Evolutionary conservation across 225 moss, liverwort and hornwort species (phyloP).

Genomic region (Lunularia cruciata): DNA sequence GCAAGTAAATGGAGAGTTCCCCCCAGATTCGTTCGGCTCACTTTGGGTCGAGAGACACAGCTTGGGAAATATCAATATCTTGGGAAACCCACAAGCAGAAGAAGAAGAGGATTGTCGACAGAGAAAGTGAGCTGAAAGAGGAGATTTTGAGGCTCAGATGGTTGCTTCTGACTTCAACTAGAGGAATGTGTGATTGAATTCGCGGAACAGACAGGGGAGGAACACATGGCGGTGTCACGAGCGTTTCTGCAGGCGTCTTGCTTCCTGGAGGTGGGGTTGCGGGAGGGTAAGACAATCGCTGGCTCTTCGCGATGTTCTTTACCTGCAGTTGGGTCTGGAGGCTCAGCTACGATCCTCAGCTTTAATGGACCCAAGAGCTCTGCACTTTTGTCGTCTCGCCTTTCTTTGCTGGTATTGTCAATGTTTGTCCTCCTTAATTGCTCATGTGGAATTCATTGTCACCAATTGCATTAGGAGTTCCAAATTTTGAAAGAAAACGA

Average conservation of each 20-base stretch:
- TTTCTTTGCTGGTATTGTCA: neutral
- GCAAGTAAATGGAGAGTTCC: too few species aligned
- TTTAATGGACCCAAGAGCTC: neutral
- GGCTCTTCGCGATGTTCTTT: neutral
- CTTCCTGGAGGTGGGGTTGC: neutral
- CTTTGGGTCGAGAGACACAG: too few species aligned
- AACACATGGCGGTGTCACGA: conserved; percentile 4
- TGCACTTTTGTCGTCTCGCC: neutral
- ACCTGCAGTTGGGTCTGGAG: neutral
- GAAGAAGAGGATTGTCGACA: too few species aligned
- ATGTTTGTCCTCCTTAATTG: neutral
- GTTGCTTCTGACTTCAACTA: too few species aligned
- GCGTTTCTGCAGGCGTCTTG: neutral
- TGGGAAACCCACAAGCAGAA: too few species aligned
- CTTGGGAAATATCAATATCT: too few species aligned
- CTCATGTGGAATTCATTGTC: neutral
- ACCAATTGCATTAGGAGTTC: too few species aligned
- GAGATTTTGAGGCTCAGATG: too few species aligned
- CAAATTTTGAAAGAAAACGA: neutral
- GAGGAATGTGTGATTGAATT: too few species aligned
- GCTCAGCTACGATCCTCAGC: neutral
- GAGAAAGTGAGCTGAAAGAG: too few species aligned
- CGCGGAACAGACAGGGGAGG: too few species aligned
- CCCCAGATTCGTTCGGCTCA: too few species aligned
- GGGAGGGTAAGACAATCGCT: neutral